Base-by-base conservation (phyloP, 805 yeast genomes). In the Candida germanica region DNA sequence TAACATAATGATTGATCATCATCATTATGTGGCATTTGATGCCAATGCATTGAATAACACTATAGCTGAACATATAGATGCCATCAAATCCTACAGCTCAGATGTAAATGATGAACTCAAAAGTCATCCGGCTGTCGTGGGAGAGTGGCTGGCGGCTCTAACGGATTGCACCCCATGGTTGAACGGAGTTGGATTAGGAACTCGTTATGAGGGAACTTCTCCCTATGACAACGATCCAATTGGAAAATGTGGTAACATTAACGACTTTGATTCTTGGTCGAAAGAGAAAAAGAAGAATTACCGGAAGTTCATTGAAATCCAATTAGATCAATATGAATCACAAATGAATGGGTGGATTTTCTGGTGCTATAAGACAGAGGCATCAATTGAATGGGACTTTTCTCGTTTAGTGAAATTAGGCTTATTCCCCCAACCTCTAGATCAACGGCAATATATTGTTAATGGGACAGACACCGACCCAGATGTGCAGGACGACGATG, bases 131-230 rank as follows among this genome's bases (percentile, higher is more conserved):
- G 74, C 78, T 3, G 66, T 82, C 6, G 75, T 79, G 26, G 89
- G 88, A 2, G 88, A 81, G 56, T 81, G 81, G 78, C 71, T 80
- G 21, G 87, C 79, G n/a, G 87, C 83, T 10, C 63, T 82, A 31
- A 80, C 86, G 1, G 88, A 82, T 53, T 81, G 88, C 56, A 76
- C 85, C 4, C 64, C 60, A 25, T 80, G 84, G 83, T 56, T 82
- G 33, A 81, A 81, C 48, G 87, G 87, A 38, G 77, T 79, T 10
- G 82, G 80, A 2, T 56, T 75, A 14, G 86, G 86, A 11, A 69
- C 85, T 1, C 67, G 87, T 38, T 80, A 67, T 49, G 82, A 73
- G 31, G 80, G 77, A 1, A 61, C 73, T 3, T 69, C 34, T 25
- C 47, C 50, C 25, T 36, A 45, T 6, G 47, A 48, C 21, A 42